Evolutionary conservation across 805 yeast genomes (phyloP), one percentile per base, ranked within the genome.

Genomic region (Candida krabiensis): DNA sequence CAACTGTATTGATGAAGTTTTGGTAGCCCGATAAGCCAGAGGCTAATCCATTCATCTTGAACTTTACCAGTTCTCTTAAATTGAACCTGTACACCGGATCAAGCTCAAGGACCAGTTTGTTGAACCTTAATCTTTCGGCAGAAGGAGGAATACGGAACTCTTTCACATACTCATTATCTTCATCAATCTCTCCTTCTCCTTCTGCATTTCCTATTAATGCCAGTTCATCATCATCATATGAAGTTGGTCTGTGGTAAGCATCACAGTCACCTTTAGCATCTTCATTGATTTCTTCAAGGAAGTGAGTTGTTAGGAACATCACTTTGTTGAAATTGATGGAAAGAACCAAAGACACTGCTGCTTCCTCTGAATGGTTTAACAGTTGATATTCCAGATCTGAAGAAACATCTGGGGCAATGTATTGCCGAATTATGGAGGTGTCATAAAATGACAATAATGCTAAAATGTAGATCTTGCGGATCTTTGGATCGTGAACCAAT

Each of bases 231-330:
- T 64, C 69, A 28, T 67, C 69, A 38, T 55, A 65, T 5, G 64
- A 46, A 13, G 63, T 59, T 14, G 71, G 66, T 12, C 64, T 59
- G 47, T 77, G 80, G 46, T 77, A 79, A 18, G 61, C 66, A 21
- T 65, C 71, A 49, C 80, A 73, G 48, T 81, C 85, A 3, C 87
- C 88, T 22, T 59, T 55, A 3, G 52, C 56, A 9, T 58, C 44
- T 55, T 90, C 97, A 40, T 80, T 75, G 11, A 84, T 70, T 54
- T 88, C 96, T 50, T 90, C 96, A 33, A 86, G 56, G 42, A 83
- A 70, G 35, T 73, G 58, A 2, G 63, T 47, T 9, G 49, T 25
- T 22, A 53, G 28, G 13, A 50, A 49, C 27, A 64, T 29, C 17
- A 59, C 30, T 4, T 39, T 55, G 34, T 66, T 61, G 26, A 67